These are phyloP conservation scores for Delitschia confertaspora DNA, from an alignment of 495 filamentous ascomycete species.

Conservation along the genomic window DNA sequence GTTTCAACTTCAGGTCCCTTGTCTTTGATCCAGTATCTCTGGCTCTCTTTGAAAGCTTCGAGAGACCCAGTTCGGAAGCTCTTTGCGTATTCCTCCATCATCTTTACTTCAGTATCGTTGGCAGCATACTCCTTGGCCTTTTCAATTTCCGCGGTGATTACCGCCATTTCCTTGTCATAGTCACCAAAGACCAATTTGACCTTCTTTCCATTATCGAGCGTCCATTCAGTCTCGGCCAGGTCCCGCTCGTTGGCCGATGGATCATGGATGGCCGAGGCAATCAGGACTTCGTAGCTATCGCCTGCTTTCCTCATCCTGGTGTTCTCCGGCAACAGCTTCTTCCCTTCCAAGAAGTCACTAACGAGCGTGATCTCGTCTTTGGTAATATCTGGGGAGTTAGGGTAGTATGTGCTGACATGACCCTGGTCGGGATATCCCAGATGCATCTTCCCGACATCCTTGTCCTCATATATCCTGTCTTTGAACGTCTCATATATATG, in stretches of 20 bases:
- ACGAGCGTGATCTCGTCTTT: conserved; percentile 72
- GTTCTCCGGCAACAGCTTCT: conserved; percentile 72
- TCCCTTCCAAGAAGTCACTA: conserved; percentile 63
- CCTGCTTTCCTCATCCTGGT: conserved; percentile 71
- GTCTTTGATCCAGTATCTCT: conserved; percentile 87
- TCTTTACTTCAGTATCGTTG: conserved; percentile 76
- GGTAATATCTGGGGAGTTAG: conserved; percentile 74
- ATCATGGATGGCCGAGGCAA: conserved; percentile 60
- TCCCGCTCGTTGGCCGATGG: conserved; percentile 57
- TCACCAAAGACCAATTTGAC: conserved; percentile 78
- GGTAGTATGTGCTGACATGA: conserved; percentile 89
- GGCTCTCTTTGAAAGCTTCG: conserved; percentile 79
- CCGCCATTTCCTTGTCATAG: conserved; percentile 68
- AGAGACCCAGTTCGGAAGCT: conserved; percentile 82
- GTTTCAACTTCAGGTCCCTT: conserved; percentile 81
- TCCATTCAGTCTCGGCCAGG: conserved; percentile 55
- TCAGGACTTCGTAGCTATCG: conserved; percentile 68
- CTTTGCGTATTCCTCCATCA: conserved; percentile 74
- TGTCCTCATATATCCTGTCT: conserved; percentile 65
- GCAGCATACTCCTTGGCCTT: conserved; percentile 67
- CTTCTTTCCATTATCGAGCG: conserved; percentile 63
- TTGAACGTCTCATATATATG: conserved; percentile 56
- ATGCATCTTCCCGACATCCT: conserved; percentile 60
- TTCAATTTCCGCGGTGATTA: conserved; percentile 59
- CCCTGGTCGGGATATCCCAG: conserved; percentile 75